Percentiles rank a stretch among this genome's conserved stretches.
Evolutionary conservation across 345 rosid genomes (phyloP).

Genomic region (Kernera saxatilis): DNA sequence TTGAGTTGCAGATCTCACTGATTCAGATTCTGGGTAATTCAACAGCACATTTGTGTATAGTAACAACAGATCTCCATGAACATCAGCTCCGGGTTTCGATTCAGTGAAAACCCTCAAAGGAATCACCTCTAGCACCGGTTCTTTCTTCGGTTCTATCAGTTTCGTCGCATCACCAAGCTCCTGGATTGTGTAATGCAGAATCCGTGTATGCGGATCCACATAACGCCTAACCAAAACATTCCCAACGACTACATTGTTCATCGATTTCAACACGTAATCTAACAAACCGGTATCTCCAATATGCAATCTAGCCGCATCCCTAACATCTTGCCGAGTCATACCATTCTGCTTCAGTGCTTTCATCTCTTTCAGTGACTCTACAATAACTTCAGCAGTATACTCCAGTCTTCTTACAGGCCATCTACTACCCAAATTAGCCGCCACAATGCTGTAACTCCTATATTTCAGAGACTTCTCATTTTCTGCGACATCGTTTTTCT

Average conservation of each 20-base stretch:
- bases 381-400: slow-evolving; percentile 77
- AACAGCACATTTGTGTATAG: slow-evolving; percentile 51
- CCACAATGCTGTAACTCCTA: slow-evolving; percentile 39
- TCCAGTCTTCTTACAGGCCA: slow-evolving; percentile 81
- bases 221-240: slow-evolving; percentile 46
- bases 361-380: slow-evolving; percentile 50
- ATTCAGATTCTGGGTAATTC: slow-evolving; percentile 49
- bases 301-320: slow-evolving; percentile 86
- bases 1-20: slow-evolving; percentile 45
- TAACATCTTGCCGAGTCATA: slow-evolving; percentile 82
- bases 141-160: slow-evolving; percentile 8
- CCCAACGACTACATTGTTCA: slow-evolving; percentile 73
- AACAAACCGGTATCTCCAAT: slow-evolving; percentile 90
- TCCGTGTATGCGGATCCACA: slow-evolving; percentile 53
- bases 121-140: slow-evolving; percentile 9
- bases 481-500: slow-evolving; percentile 32
- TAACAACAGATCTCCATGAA: slow-evolving; percentile 47
- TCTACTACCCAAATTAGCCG: slow-evolving; percentile 58
- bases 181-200: slow-evolving; percentile 67
- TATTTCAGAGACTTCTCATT: slow-evolving; percentile 34
- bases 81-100: slow-evolving; percentile 41
- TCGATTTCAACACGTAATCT: slow-evolving; percentile 73
- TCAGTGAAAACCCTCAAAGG: slow-evolving; percentile 3
- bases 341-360: slow-evolving; percentile 41
- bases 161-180: slow-evolving; percentile 34